Base-by-base conservation (phyloP, 495 filamentous ascomycete genomes). In the Aspergillus indologenus region DNA sequence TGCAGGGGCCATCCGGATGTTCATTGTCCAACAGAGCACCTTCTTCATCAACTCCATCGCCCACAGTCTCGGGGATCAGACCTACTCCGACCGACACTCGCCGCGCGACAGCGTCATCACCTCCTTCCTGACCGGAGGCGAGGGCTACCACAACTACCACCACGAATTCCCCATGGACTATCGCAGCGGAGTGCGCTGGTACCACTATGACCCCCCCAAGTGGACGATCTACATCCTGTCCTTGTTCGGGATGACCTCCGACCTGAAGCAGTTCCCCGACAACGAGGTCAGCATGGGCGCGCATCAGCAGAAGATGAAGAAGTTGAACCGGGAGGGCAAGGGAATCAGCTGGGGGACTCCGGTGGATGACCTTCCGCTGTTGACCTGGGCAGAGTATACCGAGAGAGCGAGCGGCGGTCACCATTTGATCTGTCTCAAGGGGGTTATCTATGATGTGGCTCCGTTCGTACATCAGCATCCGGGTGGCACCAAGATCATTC, bases 111-210 rank as follows among this genome's bases (percentile, higher is more conserved):
- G 97, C 75, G 84, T 96, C 69, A 87, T 98, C 75, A 97, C 94
- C 45, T 94, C 94, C 51, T 77, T 98, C 14, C 89, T 96, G 56
- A 98, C 94, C 46, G 90, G 97, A 24, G 94, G 94, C 51, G 94
- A 98, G 75, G 94, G 94, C 54, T 98, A 97, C 80, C 92, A 98
- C 83, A 96, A 96, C 81, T 98, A 97, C 86, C 94, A 98, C 81
- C 94, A 98, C 83, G 94, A 98, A 71, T 98, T 98, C 80, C 94
- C 94, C 54, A 94, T 90, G 14, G 94, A 98, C 75, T 97, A 96
- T 87, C 91, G 94, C 71, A 97, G 97, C 74, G 94, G 92, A 54
- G 95, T 98, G 62, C 81, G 96, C 69, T 97, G 92, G 91, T 89
- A 89, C 80, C 94, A 98, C 80, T 98, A 98, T 68, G 94, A 98